phyloP scores from a whole-genome alignment of 2,329 filamentous ascomycete genomes.

The Calonectria montana region DNA sequence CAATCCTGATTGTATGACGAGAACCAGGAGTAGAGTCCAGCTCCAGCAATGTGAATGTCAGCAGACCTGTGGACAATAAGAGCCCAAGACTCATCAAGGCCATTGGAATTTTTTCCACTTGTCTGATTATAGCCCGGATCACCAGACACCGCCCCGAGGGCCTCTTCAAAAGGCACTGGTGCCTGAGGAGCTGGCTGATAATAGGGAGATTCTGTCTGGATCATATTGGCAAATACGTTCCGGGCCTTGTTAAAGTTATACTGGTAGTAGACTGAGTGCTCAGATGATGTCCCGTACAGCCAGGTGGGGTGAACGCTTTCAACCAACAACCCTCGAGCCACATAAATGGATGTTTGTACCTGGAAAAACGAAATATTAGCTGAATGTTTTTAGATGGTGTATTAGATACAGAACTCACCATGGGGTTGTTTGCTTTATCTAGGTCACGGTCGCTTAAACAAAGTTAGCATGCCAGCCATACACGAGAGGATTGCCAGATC shows the following conservation, averaged over 20 bases:
- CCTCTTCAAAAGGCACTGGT: background rate
- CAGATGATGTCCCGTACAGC: background rate
- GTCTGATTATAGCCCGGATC: background rate
- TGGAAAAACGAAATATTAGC: too few species aligned
- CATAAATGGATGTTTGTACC: background rate
- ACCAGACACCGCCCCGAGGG: background rate
- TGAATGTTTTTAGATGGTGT: too few species aligned
- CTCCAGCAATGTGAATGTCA: slow-evolving; percentile 38
- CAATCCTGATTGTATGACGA: slow-evolving; percentile 40
- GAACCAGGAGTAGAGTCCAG: slow-evolving; percentile 46
- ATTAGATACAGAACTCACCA: too few species aligned
- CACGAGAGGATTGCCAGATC: too few species aligned
- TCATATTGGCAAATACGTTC: background rate
- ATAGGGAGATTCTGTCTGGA: background rate
- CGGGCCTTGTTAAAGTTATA: background rate
- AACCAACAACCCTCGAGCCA: background rate
- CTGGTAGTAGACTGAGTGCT: background rate
- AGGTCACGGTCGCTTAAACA: too few species aligned
- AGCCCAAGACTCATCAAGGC: slow-evolving; percentile 41
- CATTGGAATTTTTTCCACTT: background rate
- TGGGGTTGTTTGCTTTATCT: too few species aligned
- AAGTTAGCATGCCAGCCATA: background rate
- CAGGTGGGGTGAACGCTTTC: background rate
- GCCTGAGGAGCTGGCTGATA: background rate
- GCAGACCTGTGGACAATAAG: slow-evolving; percentile 34